phyloP scores from a whole-genome alignment of 192 early-diverging fungal genomes.

The Coemansia sp. region DNA sequence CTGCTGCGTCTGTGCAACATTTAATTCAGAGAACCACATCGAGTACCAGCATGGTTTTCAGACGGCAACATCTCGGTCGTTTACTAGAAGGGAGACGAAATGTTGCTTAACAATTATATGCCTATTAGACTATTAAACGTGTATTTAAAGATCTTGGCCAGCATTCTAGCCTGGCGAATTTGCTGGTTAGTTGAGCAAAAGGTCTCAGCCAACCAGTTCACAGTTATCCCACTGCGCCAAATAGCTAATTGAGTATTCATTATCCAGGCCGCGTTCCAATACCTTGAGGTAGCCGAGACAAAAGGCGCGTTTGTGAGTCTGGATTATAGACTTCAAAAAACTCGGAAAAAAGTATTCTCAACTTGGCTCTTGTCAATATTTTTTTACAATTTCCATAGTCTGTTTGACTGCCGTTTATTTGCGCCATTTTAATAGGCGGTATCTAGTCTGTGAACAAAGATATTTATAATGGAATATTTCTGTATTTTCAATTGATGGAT shows the following conservation, averaged over 20 bases:
- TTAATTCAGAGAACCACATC: not conserved
- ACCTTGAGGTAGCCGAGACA: not conserved
- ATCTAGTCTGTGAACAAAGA: too few relatives aligned
- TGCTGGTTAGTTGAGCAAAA: not conserved
- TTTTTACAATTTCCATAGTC: too few relatives aligned
- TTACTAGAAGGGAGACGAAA: slow-evolving; percentile 1
- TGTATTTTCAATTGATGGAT: too few relatives aligned
- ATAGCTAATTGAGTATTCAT: slow-evolving; percentile 12
- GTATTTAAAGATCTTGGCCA: not conserved
- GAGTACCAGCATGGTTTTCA: not conserved
- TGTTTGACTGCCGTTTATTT: too few relatives aligned
- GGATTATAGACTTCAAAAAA: not conserved
- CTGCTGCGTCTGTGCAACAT: slow-evolving; percentile 1
- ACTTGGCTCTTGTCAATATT: too few relatives aligned
- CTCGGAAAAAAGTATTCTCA: too few relatives aligned
- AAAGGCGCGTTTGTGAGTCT: slow-evolving; percentile 13
- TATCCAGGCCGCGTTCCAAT: slow-evolving; percentile 7
- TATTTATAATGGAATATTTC: too few relatives aligned
- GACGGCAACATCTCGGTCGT: too few relatives aligned
- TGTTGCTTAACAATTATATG: not conserved
- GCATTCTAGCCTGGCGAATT: not conserved
- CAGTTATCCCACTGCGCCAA: slow-evolving; percentile 11
- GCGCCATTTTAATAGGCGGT: too few relatives aligned
- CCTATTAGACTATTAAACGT: not conserved
- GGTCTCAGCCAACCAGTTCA: slow-evolving; percentile 9